Evolutionary conservation across 805 yeast genomes (phyloP), one percentile per base, ranked within the genome.

Genomic region (Teunomyces stri): DNA sequence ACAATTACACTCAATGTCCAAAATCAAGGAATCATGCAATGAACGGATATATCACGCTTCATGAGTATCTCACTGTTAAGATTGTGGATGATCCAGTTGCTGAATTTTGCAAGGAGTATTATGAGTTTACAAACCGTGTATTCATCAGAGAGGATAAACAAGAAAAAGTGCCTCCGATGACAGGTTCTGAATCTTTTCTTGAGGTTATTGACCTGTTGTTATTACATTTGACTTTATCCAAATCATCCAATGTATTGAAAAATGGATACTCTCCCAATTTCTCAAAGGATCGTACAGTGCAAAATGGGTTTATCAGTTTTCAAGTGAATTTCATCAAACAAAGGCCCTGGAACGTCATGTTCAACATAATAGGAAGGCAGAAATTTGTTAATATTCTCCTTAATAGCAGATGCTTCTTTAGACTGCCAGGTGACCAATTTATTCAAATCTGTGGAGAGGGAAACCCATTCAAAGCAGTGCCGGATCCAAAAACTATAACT

Each of bases 191-290:
- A 10, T 20, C 44, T 18, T 42, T 18, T 44, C 27, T 44, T 10
- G 74, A 71, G 18, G 56, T 75, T 3, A 56, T 82, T 3, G 82
- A 80, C 49, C 46, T 57, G 6, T 51, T 80, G n/a, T 55, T 79
- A 1, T 49, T 51, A 2, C 59, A 59, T 45, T 51, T 79, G 31
- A 40, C 67, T 1, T 47, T 51, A 2, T 53, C 59, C 9, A 62
- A 64, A 16, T 53, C 59, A 2, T 48, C 59, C 3, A 79, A 80
- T 56, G 66, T 68, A 0, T 43, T 83, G 4, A 51, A 66, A 0
- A 54, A 57, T 39, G 87, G 85, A 0, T 79, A 77, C 12, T 11
- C 11, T 12, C 28, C 15, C 5, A 37, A 21, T 22, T 20, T 37
- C 22, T 37, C 29, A 13, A 37, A 21, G 13, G 40, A 37, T n/a